Conservation (phyloP, 345 rosid species). For the Cardiospermum halicacabum region DNA sequence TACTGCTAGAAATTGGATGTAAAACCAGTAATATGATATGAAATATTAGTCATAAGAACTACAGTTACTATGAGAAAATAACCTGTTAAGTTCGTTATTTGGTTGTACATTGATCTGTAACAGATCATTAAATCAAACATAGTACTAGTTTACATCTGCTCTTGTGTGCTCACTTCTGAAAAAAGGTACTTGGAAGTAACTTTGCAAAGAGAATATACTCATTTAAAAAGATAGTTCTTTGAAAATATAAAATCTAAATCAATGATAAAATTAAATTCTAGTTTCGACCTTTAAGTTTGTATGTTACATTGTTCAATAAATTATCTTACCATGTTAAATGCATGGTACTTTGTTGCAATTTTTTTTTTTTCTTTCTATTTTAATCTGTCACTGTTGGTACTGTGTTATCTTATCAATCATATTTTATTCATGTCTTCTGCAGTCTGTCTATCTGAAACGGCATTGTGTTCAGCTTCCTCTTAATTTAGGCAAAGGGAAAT, state of each 20-base stretch:
- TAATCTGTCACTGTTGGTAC: slow-evolving; percentile 4
- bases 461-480: slow-evolving; percentile 57
- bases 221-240: neutral
- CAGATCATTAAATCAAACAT: neutral
- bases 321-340: neutral
- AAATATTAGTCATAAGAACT: neutral
- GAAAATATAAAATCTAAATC: neutral
- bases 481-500: slow-evolving; percentile 59
- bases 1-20: neutral
- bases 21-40: neutral
- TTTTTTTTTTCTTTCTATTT: neutral
- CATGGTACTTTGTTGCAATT: neutral
- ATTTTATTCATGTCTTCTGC: slow-evolving; percentile 27
- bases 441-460: slow-evolving; percentile 77
- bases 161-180: neutral
- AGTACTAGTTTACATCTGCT: neutral
- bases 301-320: neutral
- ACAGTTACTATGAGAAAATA: neutral
- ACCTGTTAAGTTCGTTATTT: neutral
- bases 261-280: neutral
- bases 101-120: neutral
- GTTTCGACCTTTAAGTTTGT: neutral
- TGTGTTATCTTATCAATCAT: slow-evolving; percentile 16
- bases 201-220: neutral
- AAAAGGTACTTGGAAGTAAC: neutral